Evolutionary conservation across 179 eudicot genomes (phyloP), one percentile per base, ranked within the genome.

Genomic region (Beta macrorhiza): DNA sequence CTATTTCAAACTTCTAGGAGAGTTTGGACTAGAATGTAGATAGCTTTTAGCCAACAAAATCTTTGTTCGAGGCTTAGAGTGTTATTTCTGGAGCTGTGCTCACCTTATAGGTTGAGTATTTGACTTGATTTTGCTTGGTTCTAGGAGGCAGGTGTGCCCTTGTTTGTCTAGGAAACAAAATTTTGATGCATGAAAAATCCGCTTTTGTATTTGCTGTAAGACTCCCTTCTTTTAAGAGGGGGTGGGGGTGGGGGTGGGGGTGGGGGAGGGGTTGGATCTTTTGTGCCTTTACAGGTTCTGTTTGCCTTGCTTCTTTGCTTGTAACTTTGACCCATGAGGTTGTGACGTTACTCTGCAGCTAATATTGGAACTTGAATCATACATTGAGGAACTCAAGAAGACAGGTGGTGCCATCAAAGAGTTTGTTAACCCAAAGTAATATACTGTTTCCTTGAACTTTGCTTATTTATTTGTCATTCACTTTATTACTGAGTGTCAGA

Each of bases 351-450:
- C 72, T 80, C 42, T 83, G 90, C 93, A 96, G 99, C 88, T 96
- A 82, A 94, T 96, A 78, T 77, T 96, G 80, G 98, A 93, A 80
- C 89, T 94, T 85, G 97, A 92, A 64, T 91, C 98, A 19, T 96
- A 95, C 84, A 78, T 94, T 74, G 96, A 88, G 83, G 99, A 96
- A 86, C 96, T 93, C 77, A 79, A 89, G 84, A 96, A 90, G 84
- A 95, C 99, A 62, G 90, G 92, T 53, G 99, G 99, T 80, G 87
- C 96, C 80, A 95, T 95, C 59, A 89, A 93, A 88, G 99, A 95
- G 89, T 96, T 96, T 87, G 97, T 96, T 52, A 96, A 96, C 85
- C 99, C 99, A 65, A 96, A 94, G 99, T 96, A 91, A 87, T 73
- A 74, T 74, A 77, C 32, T 61, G 22, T 62, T 81, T 45, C 59